These are phyloP conservation scores for Auricularia heimuer DNA, from an alignment of 768 basidiomycete genomes.

Conservation along the genomic window DNA sequence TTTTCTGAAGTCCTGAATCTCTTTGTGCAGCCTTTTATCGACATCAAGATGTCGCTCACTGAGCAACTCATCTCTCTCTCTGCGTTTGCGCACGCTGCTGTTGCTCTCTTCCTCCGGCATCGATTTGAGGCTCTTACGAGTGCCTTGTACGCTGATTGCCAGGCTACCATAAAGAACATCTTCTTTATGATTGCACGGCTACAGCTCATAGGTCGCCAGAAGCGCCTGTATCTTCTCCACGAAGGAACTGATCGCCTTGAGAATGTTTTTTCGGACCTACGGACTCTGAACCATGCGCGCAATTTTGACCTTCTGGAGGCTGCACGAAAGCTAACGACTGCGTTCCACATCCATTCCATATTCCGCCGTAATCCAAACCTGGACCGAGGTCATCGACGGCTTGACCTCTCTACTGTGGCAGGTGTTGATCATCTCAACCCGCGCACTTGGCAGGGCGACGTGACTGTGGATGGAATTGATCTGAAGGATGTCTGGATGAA, in stretches of 20 bases:
- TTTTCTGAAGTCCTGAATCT: background rate
- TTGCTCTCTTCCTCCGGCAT: background rate
- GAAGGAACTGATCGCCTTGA: background rate
- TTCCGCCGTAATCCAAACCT: constrained; percentile 15
- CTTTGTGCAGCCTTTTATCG: background rate
- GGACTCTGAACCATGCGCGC: background rate
- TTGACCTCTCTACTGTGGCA: background rate
- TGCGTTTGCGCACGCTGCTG: background rate
- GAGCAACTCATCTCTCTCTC: background rate
- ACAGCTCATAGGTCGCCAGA: background rate
- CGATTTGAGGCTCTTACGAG: background rate
- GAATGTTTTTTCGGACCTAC: background rate
- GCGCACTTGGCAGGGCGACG: constrained; percentile 25
- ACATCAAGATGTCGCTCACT: background rate
- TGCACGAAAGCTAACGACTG: background rate
- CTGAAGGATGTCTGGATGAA: background rate
- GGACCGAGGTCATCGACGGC: constrained; percentile 19
- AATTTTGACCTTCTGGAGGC: background rate
- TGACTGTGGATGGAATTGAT: constrained; percentile 16
- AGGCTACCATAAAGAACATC: background rate
- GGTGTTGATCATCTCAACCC: constrained; percentile 27
- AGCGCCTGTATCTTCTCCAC: background rate
- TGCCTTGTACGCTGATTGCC: background rate
- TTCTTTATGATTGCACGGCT: background rate
- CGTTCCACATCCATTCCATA: background rate